Evolutionary conservation across 2,329 filamentous ascomycete genomes (phyloP).

Genomic region (Diaporthe humulicola): DNA sequence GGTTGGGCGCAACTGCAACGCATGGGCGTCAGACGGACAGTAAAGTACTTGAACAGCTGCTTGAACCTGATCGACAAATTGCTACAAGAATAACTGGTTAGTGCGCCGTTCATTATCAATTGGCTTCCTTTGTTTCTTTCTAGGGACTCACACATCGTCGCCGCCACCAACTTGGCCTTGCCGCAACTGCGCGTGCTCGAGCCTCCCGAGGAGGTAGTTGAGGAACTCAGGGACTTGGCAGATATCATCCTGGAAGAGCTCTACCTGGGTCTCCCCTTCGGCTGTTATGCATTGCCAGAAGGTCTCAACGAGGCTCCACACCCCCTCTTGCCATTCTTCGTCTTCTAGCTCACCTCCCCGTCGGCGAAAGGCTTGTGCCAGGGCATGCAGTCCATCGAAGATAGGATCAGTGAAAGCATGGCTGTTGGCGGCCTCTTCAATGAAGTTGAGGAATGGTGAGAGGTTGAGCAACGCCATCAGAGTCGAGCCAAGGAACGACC

Average conservation of each 20-base stretch:
- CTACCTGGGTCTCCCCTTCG: no score
- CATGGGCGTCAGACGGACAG: not conserved
- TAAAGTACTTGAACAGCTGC: constrained; percentile 1
- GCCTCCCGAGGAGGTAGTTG: not conserved
- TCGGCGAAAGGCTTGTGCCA: not conserved
- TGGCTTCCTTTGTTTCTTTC: not conserved
- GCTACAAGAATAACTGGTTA: not conserved
- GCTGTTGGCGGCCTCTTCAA: not conserved
- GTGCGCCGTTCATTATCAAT: not conserved
- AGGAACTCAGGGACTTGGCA: not conserved
- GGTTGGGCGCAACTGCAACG: not conserved
- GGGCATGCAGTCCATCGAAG: not conserved
- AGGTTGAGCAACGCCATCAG: constrained; percentile 23
- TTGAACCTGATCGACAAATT: not conserved
- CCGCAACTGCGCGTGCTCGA: not conserved
- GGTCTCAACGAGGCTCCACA: not conserved
- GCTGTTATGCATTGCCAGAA: not conserved
- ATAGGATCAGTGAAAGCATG: not conserved
- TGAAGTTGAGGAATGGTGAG: constrained; percentile 6
- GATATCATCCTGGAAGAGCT: not conserved
- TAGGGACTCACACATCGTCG: not conserved
- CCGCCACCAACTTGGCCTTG: not conserved
- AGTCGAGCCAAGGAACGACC: not conserved
- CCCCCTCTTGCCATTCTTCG: not conserved
- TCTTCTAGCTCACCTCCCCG: fast-evolving